Conservation (phyloP, 768 basidiomycete species). For the Trametes cubensis region DNA sequence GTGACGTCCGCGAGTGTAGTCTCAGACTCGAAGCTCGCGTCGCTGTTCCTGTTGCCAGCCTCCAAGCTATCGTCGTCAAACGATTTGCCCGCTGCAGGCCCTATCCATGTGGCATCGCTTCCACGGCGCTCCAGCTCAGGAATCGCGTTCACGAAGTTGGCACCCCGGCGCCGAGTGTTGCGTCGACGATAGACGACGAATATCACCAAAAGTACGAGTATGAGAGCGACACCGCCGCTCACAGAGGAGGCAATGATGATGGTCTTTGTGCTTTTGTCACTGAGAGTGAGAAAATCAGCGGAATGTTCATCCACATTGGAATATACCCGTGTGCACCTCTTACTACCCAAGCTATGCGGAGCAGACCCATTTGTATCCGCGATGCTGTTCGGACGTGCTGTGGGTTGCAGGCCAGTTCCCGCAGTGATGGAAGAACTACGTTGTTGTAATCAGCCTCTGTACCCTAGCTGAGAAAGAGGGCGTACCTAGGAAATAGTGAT, state of each 20-base stretch:
- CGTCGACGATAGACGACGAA: conserved; percentile 21
- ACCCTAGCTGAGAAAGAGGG: too few relatives aligned
- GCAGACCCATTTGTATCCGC: not conserved
- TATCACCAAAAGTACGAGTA: conserved; percentile 14
- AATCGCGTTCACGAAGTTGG: conserved; percentile 1
- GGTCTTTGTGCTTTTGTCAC: conserved; percentile 7
- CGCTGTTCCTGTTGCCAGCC: conserved; percentile 8
- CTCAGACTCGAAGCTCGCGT: conserved; percentile 13
- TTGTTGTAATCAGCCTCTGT: not conserved
- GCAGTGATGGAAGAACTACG: not conserved
- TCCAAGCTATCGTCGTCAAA: conserved; percentile 17
- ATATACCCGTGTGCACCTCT: not conserved
- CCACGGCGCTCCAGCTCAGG: not conserved
- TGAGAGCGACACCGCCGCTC: conserved; percentile 18
- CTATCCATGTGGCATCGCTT: conserved; percentile 21
- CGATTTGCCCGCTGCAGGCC: not conserved
- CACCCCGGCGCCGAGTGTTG: not conserved
- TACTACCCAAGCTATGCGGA: not conserved
- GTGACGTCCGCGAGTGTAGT: conserved; percentile 14
- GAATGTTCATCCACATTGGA: not conserved
- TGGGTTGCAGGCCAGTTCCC: not conserved
- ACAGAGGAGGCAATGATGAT: conserved; percentile 23
- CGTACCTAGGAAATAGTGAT: not conserved
- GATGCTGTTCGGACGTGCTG: not conserved
- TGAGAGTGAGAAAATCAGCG: not conserved